These are phyloP conservation scores for Ophiostoma piceae DNA, from an alignment of 2,329 filamentous ascomycete genomes.

Conservation along the genomic window DNA sequence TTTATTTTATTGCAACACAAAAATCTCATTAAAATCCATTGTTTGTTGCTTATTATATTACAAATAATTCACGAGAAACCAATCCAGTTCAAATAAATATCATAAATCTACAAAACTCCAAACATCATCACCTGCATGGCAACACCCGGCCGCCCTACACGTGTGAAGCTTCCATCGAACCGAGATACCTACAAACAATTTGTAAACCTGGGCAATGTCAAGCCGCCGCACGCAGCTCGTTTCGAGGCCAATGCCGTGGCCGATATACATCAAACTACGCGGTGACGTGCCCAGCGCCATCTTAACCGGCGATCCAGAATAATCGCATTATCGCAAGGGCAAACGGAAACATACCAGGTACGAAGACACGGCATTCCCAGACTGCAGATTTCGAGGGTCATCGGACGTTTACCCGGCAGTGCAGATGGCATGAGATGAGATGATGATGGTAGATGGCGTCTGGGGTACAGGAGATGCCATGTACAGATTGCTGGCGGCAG, in stretches of 20 bases:
- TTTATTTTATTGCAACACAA: too few relatives aligned
- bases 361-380: neutral
- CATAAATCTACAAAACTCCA: too few relatives aligned
- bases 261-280: too few relatives aligned
- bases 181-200: neutral
- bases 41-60: too few relatives aligned
- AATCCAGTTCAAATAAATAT: too few relatives aligned
- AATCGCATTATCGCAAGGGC: neutral
- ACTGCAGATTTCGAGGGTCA: neutral
- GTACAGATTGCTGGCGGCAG: neutral
- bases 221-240: neutral
- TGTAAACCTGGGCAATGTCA: neutral
- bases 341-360: neutral
- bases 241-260: neutral
- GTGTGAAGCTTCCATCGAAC: neutral
- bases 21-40: too few relatives aligned
- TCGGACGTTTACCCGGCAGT: neutral
- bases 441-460: neutral
- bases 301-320: neutral
- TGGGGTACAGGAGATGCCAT: neutral
- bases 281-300: neutral
- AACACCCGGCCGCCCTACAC: neutral
- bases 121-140: neutral
- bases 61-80: too few relatives aligned
- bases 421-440: neutral